Conservation (phyloP, 345 rosid species). For the Noccaea caerulescens region DNA sequence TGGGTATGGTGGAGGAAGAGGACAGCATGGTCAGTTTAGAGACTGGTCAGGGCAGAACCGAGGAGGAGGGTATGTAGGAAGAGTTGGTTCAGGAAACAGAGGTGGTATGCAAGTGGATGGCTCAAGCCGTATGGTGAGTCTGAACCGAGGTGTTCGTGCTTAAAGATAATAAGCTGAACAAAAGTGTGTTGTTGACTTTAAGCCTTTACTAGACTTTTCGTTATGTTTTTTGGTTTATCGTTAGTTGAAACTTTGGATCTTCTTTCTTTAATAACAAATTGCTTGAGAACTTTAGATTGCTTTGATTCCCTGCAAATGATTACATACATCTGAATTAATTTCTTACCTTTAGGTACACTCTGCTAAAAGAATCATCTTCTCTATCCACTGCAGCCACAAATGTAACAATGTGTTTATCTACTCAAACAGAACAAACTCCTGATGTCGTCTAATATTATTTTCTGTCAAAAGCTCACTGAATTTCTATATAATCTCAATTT, state of each 20-base stretch:
- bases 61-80: constrained; percentile 43
- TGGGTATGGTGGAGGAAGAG: constrained; percentile 46
- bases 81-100: constrained; percentile 40
- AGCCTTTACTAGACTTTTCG: constrained; percentile 20
- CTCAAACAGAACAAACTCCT: background rate
- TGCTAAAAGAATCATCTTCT: no score
- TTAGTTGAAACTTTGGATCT: constrained; percentile 2
- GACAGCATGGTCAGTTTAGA: constrained; percentile 31
- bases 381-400: no score
- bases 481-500: constrained; percentile 1
- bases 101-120: constrained; percentile 43
- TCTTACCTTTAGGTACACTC: no score
- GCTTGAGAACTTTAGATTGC: constrained; percentile 11
- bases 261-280: background rate
- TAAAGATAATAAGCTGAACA: constrained; percentile 4
- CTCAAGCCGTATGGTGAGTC: constrained; percentile 48
- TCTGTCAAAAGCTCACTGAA: background rate
- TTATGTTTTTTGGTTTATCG: background rate
- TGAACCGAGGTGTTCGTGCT: constrained; percentile 37
- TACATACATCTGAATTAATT: background rate
- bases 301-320: constrained; percentile 11
- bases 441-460: background rate
- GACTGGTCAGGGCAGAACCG: constrained; percentile 43
- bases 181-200: constrained; percentile 13
- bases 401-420: background rate